Base-by-base conservation (phyloP, 139 green algal genomes). In the Dunaliella primolecta region DNA sequence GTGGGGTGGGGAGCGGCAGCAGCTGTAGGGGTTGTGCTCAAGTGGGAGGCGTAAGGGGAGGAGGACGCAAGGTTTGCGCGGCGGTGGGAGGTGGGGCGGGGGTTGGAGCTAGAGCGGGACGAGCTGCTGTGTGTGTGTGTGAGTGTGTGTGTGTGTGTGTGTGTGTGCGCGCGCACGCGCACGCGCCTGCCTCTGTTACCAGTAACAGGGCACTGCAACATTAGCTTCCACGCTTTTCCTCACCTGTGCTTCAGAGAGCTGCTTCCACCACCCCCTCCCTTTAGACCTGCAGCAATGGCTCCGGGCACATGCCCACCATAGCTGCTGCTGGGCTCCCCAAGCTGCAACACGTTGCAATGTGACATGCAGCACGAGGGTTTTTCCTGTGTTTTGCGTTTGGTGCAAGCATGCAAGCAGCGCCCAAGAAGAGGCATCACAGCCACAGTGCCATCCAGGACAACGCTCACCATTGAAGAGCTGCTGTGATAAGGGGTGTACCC, bases 91-190 rank as follows among this genome's bases (percentile, higher is more conserved):
- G 56, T 11, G 1, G 83, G 83, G 23, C 83, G 83, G 29, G 83
- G 83, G 1, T 83, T 78, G 3, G 83, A 86, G 0, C 46, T 80
- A 55, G 83, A 86, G 23, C 83, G 83, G 7, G 56, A 32, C 23
- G 36, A n/a, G 33, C 81, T 37, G 78, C 34, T 64, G 46, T 64
- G 46, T 64, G 46, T 64, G 46, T 64, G 46, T 64, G 46, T 64
- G 46, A 25, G 46, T 64, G 15, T 64, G 46, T 64, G 46, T 64
- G 46, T 64, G 46, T 64, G 46, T 64, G 46, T 64, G 46, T 64
- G 46, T 64, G 46, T 64, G 15, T 15, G 46, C 15, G 46, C 46
- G 46, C 15, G 46, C 46, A 25, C 15, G 46, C 46, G 46, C 46
- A 15, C 46, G 7, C 46, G 15, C 46, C 15, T 15, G 46, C 46